Evolutionary conservation across 1,284 basidiomycete genomes (phyloP), one percentile per base, ranked within the genome.

Genomic region (Farysia itapuensis): DNA sequence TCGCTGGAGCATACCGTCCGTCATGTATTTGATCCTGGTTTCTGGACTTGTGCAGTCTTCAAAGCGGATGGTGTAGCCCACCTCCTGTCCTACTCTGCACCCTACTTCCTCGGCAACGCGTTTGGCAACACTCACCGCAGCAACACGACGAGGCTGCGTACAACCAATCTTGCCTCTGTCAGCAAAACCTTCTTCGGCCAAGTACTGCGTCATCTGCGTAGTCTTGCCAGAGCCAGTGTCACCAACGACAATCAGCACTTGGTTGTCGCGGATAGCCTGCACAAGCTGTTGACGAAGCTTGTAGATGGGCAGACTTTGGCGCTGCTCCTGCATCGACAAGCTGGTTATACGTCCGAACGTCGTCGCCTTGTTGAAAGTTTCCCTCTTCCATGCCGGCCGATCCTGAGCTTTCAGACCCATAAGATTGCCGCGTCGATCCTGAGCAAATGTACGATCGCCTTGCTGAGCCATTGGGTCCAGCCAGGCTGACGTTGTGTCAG

Each of bases 21-120:
- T 99, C 95, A 99, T 98, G 83, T 95, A 98, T 79, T 98, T 99
- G 83, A 99, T 97, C 72, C 88, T 86, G 11, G 94, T 98, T 78
- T 97, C 95, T 0, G 94, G 90, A 71, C 89, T 87, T 4, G 94
- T 97, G 78, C 92, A 92, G 78, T 98, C 95, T 80, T 99, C 94
- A 78, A 99, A 99, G 80, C 95, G 93, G 69, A 99, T 96, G 4
- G 88, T 90, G 77, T 99, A 99, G 2, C 94, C 94, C 49, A 99
- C 94, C 78, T 97, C 94, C 72, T 94, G 89, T 8, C 94, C 94
- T 4, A 99, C 81, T 8, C 94, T 84, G 79, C 93, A 96, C 6
- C 94, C 95, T 3, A 97, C 92, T 78, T 98, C 94, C 78, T 98
- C 95, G 1, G 93, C 83, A 0, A 99, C 94, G 80, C 94, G 92